A percentile compares a stretch with the other conserved stretches of the same genome.
These are phyloP conservation scores for Chlorociboria aeruginascens DNA, from an alignment of 495 filamentous ascomycete species.

Conservation along the genomic window DNA sequence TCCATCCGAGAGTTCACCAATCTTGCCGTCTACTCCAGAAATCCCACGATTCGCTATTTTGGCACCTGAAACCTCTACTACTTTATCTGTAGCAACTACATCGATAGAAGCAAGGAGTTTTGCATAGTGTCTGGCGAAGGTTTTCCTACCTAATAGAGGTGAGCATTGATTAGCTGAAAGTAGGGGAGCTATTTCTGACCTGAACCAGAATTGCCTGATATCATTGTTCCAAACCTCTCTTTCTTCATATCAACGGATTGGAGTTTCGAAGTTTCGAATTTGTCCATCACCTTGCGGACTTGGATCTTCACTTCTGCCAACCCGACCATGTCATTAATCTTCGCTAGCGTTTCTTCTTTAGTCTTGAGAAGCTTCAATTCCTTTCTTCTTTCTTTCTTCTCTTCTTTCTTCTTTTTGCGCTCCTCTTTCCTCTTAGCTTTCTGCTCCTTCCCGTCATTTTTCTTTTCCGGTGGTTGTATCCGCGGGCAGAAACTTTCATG, in stretches of 20 bases:
- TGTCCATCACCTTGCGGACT: constrained; percentile 43
- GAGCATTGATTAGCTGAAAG: background rate
- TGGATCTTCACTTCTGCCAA: constrained; percentile 47
- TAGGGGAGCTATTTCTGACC: constrained; percentile 23
- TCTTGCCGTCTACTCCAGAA: constrained; percentile 28
- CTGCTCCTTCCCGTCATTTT: constrained; percentile 21
- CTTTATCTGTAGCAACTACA: constrained; percentile 27
- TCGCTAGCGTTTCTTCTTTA: constrained; percentile 31
- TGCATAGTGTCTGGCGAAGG: constrained; percentile 51
- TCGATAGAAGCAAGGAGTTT: constrained; percentile 40
- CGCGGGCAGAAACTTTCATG: no score
- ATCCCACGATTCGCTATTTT: constrained; percentile 33
- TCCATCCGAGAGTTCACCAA: constrained; percentile 36
- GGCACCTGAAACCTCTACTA: constrained; percentile 46
- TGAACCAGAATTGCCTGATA: constrained; percentile 56
- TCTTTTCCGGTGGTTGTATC: no score
- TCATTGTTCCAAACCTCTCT: constrained; percentile 40
- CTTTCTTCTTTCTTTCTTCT: constrained; percentile 29
- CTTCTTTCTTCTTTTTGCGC: constrained; percentile 31
- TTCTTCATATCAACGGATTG: constrained; percentile 34
- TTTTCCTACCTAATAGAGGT: constrained; percentile 44
- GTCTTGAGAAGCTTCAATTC: constrained; percentile 19
- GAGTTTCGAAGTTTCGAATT: constrained; percentile 34
- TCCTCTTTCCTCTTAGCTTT: background rate
- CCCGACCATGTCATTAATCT: constrained; percentile 48